Percentiles rank a stretch among this genome's conserved stretches.
These are phyloP conservation scores for Trichophyton simii DNA, from an alignment of 2,329 filamentous ascomycete species.

Conservation along the genomic window DNA sequence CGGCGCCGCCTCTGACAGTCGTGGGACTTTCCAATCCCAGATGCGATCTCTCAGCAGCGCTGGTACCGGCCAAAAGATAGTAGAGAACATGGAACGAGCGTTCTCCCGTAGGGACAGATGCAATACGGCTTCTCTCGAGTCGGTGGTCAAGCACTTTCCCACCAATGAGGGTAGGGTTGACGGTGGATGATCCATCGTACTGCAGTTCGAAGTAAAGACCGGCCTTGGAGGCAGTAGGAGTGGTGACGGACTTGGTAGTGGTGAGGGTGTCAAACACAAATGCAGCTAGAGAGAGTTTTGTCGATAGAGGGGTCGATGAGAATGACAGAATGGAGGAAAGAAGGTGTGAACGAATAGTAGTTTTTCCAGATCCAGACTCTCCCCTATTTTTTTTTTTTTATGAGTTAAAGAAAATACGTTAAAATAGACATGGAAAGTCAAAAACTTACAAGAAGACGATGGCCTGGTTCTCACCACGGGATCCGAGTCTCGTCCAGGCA, in stretches of 20 bases:
- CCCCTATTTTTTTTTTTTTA: conserved; percentile 45
- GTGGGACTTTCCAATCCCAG: conserved; percentile 49
- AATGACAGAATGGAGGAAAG: conserved; percentile 76
- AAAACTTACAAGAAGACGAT: conserved; percentile 74
- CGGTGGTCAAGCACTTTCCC: conserved; percentile 90
- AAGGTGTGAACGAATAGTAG: conserved; percentile 80
- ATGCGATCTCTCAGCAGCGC: conserved; percentile 77
- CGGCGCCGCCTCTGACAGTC: conserved; percentile 30
- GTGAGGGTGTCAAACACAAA: conserved; percentile 95
- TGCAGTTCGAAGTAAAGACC: conserved; percentile 93
- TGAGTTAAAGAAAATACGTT: background rate
- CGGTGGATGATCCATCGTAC: conserved; percentile 78
- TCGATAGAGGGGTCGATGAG: conserved; percentile 83
- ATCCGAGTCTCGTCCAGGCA: conserved; percentile 72
- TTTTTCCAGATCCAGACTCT: conserved; percentile 93
- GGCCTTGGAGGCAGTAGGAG: conserved; percentile 87
- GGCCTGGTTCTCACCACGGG: conserved; percentile 85
- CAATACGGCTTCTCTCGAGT: conserved; percentile 79
- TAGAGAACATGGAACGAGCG: conserved; percentile 94
- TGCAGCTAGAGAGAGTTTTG: conserved; percentile 81
- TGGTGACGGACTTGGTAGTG: conserved; percentile 92
- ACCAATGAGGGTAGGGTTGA: conserved; percentile 78
- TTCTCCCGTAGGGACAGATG: conserved; percentile 86
- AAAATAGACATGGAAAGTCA: background rate
- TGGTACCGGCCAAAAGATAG: conserved; percentile 87